A percentile compares a stretch with the other conserved stretches of the same genome.
phyloP scores from a whole-genome alignment of 257 asterid species.

The Asclepias syriaca region DNA sequence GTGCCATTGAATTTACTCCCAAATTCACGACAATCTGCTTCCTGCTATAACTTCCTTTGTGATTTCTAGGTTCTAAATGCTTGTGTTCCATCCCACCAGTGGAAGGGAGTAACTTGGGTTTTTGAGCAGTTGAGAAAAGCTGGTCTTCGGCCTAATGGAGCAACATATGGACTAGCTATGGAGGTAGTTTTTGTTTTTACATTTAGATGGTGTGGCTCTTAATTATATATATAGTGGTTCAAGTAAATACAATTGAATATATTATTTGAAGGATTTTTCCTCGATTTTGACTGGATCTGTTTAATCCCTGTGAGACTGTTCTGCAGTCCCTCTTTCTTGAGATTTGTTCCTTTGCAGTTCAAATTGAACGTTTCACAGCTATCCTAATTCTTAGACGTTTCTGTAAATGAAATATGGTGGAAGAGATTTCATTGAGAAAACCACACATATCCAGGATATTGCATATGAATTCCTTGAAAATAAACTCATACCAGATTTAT shows the following conservation, averaged over 20 bases:
- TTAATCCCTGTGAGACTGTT: background rate
- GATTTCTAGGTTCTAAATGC: conserved; percentile 73
- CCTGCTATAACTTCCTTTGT: conserved; percentile 12
- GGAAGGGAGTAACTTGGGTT: conserved; percentile 98
- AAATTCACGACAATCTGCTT: conserved; percentile 7
- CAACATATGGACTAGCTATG: conserved; percentile 96
- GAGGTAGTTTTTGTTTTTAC: conserved; percentile 46
- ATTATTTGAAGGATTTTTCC: background rate
- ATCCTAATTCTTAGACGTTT: background rate
- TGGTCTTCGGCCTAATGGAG: conserved; percentile 79
- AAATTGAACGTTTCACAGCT: background rate
- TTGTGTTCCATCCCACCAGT: conserved; percentile 73
- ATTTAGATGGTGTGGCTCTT: background rate
- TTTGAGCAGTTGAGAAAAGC: conserved; percentile 79
- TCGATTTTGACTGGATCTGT: background rate
- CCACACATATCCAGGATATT: background rate
- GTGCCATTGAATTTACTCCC: background rate
- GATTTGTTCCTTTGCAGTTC: background rate
- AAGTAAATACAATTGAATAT: too few relatives aligned
- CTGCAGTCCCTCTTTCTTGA: background rate
- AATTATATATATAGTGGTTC: background rate
- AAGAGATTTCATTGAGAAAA: background rate
- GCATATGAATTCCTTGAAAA: background rate
- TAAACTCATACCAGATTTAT: background rate
- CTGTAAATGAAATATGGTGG: background rate